These are phyloP conservation scores for Bruguiera hainesii DNA, from an alignment of 441 rosid genomes.

Conservation along the genomic window DNA sequence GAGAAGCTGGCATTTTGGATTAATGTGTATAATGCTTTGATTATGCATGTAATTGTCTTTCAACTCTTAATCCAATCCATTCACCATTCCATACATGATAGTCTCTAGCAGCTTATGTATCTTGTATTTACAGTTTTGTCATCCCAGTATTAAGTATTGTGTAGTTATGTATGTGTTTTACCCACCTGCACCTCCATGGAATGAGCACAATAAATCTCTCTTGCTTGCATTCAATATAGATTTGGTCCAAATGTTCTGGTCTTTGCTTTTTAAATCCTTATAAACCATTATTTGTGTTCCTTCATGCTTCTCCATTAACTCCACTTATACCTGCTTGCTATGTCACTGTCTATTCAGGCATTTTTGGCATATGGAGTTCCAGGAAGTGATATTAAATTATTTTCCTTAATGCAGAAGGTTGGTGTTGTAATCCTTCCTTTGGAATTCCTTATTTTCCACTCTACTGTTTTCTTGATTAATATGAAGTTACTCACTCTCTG, in stretches of 20 bases:
- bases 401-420: constrained; percentile 71
- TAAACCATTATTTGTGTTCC: neutral
- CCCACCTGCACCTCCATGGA: neutral
- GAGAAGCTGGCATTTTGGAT: constrained; percentile 81
- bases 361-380: constrained; percentile 72
- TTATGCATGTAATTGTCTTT: constrained; percentile 59
- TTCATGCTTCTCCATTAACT: constrained; percentile 9
- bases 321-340: constrained; percentile 14
- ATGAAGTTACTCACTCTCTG: constrained; percentile 17
- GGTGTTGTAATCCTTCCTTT: constrained; percentile 12
- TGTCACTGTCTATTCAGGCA: constrained; percentile 43
- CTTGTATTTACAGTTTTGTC: neutral
- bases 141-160: neutral
- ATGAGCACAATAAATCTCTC: constrained; percentile 5
- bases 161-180: too few relatives aligned
- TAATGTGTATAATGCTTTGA: constrained; percentile 68
- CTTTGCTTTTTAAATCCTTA: constrained; percentile 4
- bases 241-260: neutral
- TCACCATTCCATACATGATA: neutral
- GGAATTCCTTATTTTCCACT: neutral
- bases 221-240: constrained; percentile 5
- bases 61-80: neutral
- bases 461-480: constrained; percentile 6
- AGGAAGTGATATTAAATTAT: constrained; percentile 51
- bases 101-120: neutral